A percentile compares a stretch with the other conserved stretches of the same genome.
These are phyloP conservation scores for Uromyces viciae-fabae DNA, from an alignment of 1,284 basidiomycete genomes.

Conservation along the genomic window DNA sequence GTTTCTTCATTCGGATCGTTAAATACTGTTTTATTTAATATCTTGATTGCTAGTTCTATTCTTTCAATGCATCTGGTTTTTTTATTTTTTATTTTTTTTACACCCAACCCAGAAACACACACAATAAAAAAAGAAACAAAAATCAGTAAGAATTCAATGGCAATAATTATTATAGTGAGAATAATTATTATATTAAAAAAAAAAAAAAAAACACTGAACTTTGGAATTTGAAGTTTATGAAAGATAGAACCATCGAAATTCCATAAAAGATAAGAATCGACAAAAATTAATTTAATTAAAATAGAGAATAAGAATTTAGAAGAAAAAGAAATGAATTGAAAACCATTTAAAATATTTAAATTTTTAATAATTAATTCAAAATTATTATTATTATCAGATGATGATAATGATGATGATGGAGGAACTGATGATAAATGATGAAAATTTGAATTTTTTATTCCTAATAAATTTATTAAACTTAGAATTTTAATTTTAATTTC, in stretches of 20 bases:
- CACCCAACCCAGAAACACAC: background rate
- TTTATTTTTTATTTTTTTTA: too few species aligned
- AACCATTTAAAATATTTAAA: background rate
- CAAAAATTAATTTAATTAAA: background rate
- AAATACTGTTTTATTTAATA: slow-evolving; percentile 8
- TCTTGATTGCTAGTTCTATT: slow-evolving; percentile 3
- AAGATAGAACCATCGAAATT: slow-evolving; percentile 12
- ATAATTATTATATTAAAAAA: background rate
- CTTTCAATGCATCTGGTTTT: slow-evolving; percentile 2
- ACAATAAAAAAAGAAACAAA: background rate
- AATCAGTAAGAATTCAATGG: background rate
- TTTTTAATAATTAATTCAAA: background rate
- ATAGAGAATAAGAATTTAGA: background rate
- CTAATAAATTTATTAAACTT: background rate
- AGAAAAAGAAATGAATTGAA: background rate
- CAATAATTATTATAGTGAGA: too few species aligned
- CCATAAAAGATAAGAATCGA: slow-evolving; percentile 9
- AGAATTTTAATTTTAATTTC: slow-evolving; percentile 6
- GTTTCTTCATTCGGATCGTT: background rate
- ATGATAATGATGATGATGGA: too few species aligned
- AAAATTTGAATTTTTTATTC: too few species aligned
- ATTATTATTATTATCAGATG: too few species aligned
- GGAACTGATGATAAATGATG: too few species aligned
- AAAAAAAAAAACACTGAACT: background rate
- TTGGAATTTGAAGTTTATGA: background rate